These are phyloP conservation scores for Rhodosporidiobolus sp. DNA, from an alignment of 768 basidiomycete species.

Conservation along the genomic window DNA sequence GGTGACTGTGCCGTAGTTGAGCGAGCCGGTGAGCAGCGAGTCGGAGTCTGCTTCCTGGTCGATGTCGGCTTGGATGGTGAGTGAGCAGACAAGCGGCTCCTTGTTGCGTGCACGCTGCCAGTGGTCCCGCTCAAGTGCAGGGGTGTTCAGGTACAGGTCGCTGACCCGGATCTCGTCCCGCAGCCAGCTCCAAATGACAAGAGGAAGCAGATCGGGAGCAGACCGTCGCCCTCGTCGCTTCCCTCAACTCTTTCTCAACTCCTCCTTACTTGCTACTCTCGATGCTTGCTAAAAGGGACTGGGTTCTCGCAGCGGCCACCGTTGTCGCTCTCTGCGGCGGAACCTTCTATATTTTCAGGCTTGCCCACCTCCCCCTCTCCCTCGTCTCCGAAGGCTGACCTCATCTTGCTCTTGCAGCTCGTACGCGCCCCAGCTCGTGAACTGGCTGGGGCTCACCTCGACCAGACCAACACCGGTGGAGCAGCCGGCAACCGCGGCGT, in stretches of 20 bases:
- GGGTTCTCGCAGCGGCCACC: not conserved
- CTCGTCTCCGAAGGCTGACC: too few species aligned
- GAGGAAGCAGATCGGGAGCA: not conserved
- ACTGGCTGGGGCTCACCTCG: not conserved
- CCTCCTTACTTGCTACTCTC: not conserved
- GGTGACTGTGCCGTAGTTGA: conserved; percentile 64
- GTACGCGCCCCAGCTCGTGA: conserved; percentile 29
- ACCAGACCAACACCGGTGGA: conserved; percentile 30
- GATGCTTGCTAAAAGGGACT: conserved; percentile 5
- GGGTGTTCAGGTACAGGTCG: conserved; percentile 47
- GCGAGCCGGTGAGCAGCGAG: conserved; percentile 56
- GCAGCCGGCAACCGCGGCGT: conserved; percentile 34
- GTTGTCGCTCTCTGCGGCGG: conserved; percentile 15
- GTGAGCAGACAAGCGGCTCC: conserved; percentile 59
- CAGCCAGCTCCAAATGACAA: conserved; percentile 15
- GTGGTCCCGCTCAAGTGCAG: conserved; percentile 43
- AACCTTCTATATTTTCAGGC: conserved; percentile 30
- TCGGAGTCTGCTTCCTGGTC: conserved; percentile 56
- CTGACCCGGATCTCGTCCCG: conserved; percentile 47
- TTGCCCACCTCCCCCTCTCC: not conserved
- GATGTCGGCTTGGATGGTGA: conserved; percentile 59
- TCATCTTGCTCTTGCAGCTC: conserved; percentile 1
- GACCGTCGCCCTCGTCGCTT: not conserved
- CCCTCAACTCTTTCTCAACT: not conserved
- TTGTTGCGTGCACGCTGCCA: conserved; percentile 39